Evolutionary conservation across 1,284 basidiomycete genomes (phyloP).

Genomic region (Cryptococcus amylolentus): DNA sequence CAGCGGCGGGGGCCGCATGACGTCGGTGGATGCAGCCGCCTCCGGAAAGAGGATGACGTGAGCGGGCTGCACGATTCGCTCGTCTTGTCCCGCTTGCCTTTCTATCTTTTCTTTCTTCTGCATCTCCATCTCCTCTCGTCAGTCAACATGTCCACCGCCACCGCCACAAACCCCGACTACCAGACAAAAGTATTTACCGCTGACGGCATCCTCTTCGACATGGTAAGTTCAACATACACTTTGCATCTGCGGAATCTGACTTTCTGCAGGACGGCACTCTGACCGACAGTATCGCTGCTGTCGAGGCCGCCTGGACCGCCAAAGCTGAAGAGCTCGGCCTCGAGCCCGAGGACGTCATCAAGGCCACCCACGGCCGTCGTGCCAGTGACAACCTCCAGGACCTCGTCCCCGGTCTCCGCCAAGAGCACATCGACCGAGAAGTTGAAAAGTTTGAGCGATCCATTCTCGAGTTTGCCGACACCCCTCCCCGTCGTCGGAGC

Average conservation of each 20-base stretch:
- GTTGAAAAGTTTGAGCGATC: slow-evolving; percentile 56
- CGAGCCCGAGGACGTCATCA: slow-evolving; percentile 62
- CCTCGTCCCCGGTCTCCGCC: slow-evolving; percentile 59
- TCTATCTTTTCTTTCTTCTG: too few species aligned
- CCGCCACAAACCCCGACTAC: neutral
- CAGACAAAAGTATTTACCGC: slow-evolving; percentile 49
- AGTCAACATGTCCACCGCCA: neutral
- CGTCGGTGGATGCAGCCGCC: too few species aligned
- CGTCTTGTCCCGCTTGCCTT: too few species aligned
- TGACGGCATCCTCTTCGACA: slow-evolving; percentile 69
- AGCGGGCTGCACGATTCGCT: too few species aligned
- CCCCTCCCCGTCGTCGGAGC: slow-evolving; percentile 54
- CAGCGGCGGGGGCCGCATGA: too few species aligned
- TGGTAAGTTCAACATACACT: slow-evolving; percentile 54
- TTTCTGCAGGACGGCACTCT: slow-evolving; percentile 61
- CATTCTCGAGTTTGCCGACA: slow-evolving; percentile 70
- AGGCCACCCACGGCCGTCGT: slow-evolving; percentile 71
- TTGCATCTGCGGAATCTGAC: slow-evolving; percentile 9
- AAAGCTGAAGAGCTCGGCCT: slow-evolving; percentile 67
- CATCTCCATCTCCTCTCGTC: neutral
- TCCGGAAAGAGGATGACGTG: too few species aligned
- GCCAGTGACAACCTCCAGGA: slow-evolving; percentile 63
- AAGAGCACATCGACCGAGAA: slow-evolving; percentile 64
- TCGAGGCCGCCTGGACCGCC: slow-evolving; percentile 73
- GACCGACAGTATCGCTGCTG: slow-evolving; percentile 70